Percentiles rank a stretch among this genome's conserved stretches.
Conservation (phyloP, 2,329 filamentous ascomycete genomes). For the Ceratocystiopsis sp. region DNA sequence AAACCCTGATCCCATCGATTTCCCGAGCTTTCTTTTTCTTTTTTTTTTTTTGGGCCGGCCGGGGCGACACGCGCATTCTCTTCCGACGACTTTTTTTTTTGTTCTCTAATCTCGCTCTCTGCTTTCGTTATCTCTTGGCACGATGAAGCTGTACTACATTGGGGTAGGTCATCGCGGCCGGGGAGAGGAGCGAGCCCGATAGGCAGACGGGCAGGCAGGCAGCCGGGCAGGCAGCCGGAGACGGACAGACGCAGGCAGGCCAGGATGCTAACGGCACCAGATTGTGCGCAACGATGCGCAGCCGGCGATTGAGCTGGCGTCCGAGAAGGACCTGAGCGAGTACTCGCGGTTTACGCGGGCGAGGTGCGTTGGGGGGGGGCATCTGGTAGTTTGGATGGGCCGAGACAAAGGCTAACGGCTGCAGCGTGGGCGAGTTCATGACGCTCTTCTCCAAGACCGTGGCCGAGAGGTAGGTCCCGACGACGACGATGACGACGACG, state of each 20-base stretch:
- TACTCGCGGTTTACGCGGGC: slow-evolving; percentile 67
- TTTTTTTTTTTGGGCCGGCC: too few relatives aligned
- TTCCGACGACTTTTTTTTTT: too few relatives aligned
- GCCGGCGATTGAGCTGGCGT: slow-evolving; percentile 12
- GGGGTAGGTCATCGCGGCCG: slow-evolving; percentile 58
- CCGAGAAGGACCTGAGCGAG: slow-evolving; percentile 59
- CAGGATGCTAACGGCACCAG: slow-evolving; percentile 28
- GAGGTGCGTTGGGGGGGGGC: slow-evolving; percentile 37
- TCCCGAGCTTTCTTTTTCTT: too few relatives aligned
- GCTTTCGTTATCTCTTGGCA: too few relatives aligned
- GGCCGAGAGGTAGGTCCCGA: slow-evolving; percentile 55
- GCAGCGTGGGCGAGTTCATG: slow-evolving; percentile 30
- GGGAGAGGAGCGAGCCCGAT: background rate
- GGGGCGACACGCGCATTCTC: too few relatives aligned
- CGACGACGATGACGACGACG: too few relatives aligned
- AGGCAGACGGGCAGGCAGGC: too few relatives aligned
- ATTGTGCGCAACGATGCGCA: slow-evolving; percentile 56
- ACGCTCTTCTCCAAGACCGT: slow-evolving; percentile 74
- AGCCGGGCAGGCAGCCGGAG: too few relatives aligned
- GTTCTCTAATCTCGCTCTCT: too few relatives aligned
- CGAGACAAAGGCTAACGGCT: background rate
- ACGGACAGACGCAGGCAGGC: too few relatives aligned
- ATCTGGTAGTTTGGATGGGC: too few relatives aligned
- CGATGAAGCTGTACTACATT: slow-evolving; percentile 78
- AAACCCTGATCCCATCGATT: too few relatives aligned